These are phyloP conservation scores for Solanum piurae DNA, from an alignment of 257 asterid species.

Conservation along the genomic window DNA sequence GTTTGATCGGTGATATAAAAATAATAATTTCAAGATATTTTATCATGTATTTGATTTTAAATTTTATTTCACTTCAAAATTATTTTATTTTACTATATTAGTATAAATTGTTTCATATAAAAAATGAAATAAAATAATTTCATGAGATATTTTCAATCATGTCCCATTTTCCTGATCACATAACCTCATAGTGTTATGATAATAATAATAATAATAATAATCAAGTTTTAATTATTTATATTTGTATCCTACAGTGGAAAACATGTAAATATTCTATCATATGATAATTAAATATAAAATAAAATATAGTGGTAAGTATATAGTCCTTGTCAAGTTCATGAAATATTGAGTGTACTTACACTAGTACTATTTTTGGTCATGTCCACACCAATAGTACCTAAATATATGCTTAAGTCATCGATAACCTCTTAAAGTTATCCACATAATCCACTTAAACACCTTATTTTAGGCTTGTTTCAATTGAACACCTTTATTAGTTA, in stretches of 20 bases:
- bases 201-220: not conserved
- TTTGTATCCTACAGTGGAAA: not conserved
- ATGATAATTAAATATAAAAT: not conserved
- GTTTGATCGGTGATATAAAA: not conserved
- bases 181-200: not conserved
- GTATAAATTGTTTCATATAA: not conserved
- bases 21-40: not conserved
- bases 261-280: not conserved
- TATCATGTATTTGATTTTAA: too few species aligned
- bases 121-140: not conserved
- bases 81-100: not conserved
- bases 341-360: not conserved
- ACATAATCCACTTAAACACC: too few species aligned
- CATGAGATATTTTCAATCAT: accelerated
- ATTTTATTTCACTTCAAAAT: not conserved
- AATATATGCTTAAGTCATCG: not conserved
- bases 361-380: not conserved
- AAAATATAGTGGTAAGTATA: not conserved
- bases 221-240: not conserved
- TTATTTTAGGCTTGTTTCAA: too few species aligned
- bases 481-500: too few species aligned
- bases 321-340: not conserved
- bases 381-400: not conserved
- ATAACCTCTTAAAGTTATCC: too few species aligned
- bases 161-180: too few species aligned